Percentiles rank a stretch among this genome's conserved stretches.
These are phyloP conservation scores for Moniliophthora roreri DNA, from an alignment of 1,284 basidiomycete genomes.

Conservation along the genomic window DNA sequence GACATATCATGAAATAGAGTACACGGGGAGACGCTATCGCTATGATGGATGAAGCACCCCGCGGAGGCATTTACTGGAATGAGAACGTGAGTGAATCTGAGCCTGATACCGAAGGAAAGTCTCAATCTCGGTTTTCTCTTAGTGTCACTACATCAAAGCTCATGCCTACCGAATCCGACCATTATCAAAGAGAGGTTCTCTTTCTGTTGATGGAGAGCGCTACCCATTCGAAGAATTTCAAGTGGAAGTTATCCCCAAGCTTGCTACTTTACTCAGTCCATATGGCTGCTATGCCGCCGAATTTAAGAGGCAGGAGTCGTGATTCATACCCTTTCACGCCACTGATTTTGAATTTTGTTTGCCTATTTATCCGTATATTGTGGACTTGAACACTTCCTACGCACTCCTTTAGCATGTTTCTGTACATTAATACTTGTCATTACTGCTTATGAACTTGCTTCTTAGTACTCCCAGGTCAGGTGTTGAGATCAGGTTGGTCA, in stretches of 20 bases:
- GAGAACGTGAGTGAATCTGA: slow-evolving; percentile 47
- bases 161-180: slow-evolving; percentile 77
- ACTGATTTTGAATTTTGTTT: too few species aligned
- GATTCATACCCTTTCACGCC: too few species aligned
- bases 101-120: not conserved
- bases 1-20: slow-evolving; percentile 34
- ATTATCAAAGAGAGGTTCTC: slow-evolving; percentile 47
- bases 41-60: slow-evolving; percentile 66
- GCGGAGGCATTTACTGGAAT: slow-evolving; percentile 71
- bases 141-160: slow-evolving; percentile 83
- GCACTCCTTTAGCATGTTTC: too few species aligned
- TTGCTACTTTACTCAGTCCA: slow-evolving; percentile 73
- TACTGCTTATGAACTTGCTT: too few species aligned
- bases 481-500: too few species aligned
- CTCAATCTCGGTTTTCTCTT: slow-evolving; percentile 9
- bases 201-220: slow-evolving; percentile 83
- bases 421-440: too few species aligned
- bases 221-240: slow-evolving; percentile 82
- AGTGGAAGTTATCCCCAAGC: slow-evolving; percentile 76
- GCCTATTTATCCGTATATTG: too few species aligned
- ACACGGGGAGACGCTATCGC: slow-evolving; percentile 58
- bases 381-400: too few species aligned
- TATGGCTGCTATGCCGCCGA: slow-evolving; percentile 65
- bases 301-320: slow-evolving; percentile 28
- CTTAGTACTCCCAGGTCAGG: too few species aligned